Evolutionary conservation across 75 land plant genomes (phyloP).

Genomic region (Cupressus sempervirens): DNA sequence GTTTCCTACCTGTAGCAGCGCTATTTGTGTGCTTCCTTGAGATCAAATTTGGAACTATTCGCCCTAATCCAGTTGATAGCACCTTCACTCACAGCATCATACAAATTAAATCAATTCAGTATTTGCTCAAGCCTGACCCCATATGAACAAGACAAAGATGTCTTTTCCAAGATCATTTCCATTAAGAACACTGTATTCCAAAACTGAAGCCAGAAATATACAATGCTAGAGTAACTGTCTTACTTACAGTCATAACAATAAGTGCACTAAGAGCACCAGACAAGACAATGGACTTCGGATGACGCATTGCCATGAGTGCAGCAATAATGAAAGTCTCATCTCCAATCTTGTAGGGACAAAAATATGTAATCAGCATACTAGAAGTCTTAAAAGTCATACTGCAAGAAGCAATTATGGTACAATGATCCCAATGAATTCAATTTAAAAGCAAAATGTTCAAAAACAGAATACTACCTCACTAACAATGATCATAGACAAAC

Average conservation of each 20-base stretch:
- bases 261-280: constrained; percentile 96
- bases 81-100: constrained; percentile 43
- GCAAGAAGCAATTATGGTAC: not conserved
- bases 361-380: not conserved
- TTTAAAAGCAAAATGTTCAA: not conserved
- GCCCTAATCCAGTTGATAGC: constrained; percentile 92
- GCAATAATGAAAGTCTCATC: constrained; percentile 99
- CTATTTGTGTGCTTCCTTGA: constrained; percentile 91
- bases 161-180: not conserved
- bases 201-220: not conserved
- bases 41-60: constrained; percentile 96
- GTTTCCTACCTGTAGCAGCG: constrained; percentile 78
- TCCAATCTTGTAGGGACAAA: constrained; percentile 68
- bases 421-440: not conserved
- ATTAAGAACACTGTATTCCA: not conserved
- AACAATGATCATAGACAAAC: constrained; percentile 94
- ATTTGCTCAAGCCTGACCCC: not conserved
- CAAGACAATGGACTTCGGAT: constrained; percentile 91
- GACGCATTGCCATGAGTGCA: constrained; percentile 97
- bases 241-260: constrained; percentile 93
- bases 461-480: constrained; percentile 62
- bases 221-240: not conserved
- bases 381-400: not conserved
- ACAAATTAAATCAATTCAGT: constrained; percentile 10
- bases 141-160: not conserved